Conservation (phyloP, 352 stramenopile genomes). For the Phytopythium kandeliae region DNA sequence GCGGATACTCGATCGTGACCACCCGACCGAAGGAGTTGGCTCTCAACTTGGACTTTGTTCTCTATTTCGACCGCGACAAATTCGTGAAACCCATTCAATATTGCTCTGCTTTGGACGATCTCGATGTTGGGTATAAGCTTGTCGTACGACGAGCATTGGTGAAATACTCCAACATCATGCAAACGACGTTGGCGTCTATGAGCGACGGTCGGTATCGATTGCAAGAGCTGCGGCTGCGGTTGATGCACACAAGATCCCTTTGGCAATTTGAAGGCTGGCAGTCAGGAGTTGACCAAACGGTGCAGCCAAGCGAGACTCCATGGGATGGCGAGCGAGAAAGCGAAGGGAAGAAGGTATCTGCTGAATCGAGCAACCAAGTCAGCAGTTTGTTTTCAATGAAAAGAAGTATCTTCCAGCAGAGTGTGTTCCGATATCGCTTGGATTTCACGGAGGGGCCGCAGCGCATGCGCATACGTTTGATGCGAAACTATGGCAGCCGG, state of each 20-base stretch:
- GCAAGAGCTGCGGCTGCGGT: slow-evolving; percentile 23
- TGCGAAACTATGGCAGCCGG: slow-evolving; percentile 22
- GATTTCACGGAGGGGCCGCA: slow-evolving; percentile 48
- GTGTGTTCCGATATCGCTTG: slow-evolving; percentile 25
- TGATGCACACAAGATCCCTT: slow-evolving; percentile 36
- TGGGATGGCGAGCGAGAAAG: not conserved
- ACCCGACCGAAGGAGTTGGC: slow-evolving; percentile 16
- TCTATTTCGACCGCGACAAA: slow-evolving; percentile 17
- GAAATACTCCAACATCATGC: slow-evolving; percentile 29
- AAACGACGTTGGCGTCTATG: slow-evolving; percentile 33
- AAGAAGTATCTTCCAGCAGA: slow-evolving; percentile 46
- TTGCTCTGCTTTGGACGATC: slow-evolving; percentile 8
- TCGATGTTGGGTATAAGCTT: slow-evolving; percentile 13
- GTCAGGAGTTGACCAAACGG: not conserved
- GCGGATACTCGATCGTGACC: slow-evolving; percentile 5
- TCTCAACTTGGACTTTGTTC: slow-evolving; percentile 27
- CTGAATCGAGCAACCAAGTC: not conserved
- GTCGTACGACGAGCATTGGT: slow-evolving; percentile 31
- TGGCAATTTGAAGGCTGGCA: slow-evolving; percentile 37
- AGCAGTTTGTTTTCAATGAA: slow-evolving; percentile 7
- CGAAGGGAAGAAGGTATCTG: not conserved
- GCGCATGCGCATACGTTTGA: slow-evolving; percentile 42
- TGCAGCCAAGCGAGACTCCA: no score
- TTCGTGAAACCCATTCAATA: slow-evolving; percentile 4
- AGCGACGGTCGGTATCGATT: slow-evolving; percentile 27